Percentiles rank a stretch among this genome's conserved stretches.
phyloP scores from a whole-genome alignment of 176 grass and related monocot genomes.

The Oryza nivara region DNA sequence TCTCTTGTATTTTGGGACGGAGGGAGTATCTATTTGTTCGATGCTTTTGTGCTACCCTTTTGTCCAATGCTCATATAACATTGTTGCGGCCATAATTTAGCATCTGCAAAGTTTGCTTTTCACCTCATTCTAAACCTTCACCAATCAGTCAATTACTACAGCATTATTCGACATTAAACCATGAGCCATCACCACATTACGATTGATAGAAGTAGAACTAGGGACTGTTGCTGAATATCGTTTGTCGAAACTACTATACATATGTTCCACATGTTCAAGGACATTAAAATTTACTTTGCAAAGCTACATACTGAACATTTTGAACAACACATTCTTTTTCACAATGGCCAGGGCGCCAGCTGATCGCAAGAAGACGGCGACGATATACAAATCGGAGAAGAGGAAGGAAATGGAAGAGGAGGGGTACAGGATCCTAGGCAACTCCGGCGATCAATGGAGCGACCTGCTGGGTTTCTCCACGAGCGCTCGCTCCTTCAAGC shows the following conservation, averaged over 20 bases:
- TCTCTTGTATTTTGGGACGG: no score
- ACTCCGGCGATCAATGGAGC: conserved; percentile 91
- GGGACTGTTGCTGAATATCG: background rate
- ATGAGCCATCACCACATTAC: background rate
- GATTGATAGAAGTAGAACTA: background rate
- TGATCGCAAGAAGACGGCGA: conserved; percentile 62
- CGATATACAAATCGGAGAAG: conserved; percentile 68
- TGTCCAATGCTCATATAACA: background rate
- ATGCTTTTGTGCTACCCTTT: no score
- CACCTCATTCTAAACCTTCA: background rate
- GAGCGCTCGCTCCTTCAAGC: conserved; percentile 77
- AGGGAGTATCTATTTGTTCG: no score
- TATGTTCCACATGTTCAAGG: background rate
- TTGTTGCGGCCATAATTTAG: background rate
- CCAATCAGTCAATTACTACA: background rate
- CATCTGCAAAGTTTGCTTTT: background rate
- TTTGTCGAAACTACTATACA: background rate
- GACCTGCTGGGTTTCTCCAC: conserved; percentile 67
- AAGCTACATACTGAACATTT: background rate
- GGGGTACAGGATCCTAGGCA: conserved; percentile 79
- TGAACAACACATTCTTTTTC: background rate
- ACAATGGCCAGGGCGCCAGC: conserved; percentile 47
- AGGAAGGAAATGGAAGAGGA: conserved; percentile 59
- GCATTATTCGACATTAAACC: background rate
- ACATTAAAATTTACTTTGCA: no score